Evolutionary conservation across 495 filamentous ascomycete genomes (phyloP), one percentile per base, ranked within the genome.

Genomic region (Pseudoneurospora amorphoporcata): DNA sequence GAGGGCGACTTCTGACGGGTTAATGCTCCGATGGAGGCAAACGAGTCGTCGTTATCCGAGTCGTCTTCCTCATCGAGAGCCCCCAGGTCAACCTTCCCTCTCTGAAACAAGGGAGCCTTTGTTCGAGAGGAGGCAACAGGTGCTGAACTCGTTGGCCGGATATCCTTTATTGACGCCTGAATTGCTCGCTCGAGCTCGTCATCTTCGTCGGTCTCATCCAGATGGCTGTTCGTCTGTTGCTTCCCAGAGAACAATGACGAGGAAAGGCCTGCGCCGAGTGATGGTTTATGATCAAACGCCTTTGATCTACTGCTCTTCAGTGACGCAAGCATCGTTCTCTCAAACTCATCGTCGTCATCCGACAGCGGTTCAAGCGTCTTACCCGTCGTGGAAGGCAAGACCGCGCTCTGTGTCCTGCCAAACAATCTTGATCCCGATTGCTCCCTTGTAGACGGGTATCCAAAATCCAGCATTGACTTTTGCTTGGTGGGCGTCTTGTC

Each of bases 381-480:
- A 8, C 29, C 3, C 14, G 14, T 65, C 2, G 53, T 65, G 37
- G 29, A 39, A 14, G 45, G 70, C 17, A 35, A 14, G 23, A 19
- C 39, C 2, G 16, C 35, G 39, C 14, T 8, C 9, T 16, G 10
- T 19, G 43, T 40, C n/a, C 23, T 6, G 68, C 69, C 71, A 4
- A 12, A 38, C 0, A 10, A 16, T 16, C 10, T n/a, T 23, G 4
- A 19, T 10, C 9, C 41, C 32, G 43, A 61, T 79, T 4, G 29
- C 2, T 7, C 76, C 39, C n/a, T 45, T 23, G 23, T 35, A 8
- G 53, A 32, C 1, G 23, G 53, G 29, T 65, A 65, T 35, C 75
- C 77, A 72, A 74, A 76, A 10, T 37, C 65, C 17, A 41, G 70
- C 43, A 79, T 78, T 0, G 73, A 72, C 3, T 7, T 71, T 42